Percentiles rank a stretch among this genome's conserved stretches.
phyloP scores from a whole-genome alignment of 495 filamentous ascomycete genomes.

The Pseudevernia furfuracea region DNA sequence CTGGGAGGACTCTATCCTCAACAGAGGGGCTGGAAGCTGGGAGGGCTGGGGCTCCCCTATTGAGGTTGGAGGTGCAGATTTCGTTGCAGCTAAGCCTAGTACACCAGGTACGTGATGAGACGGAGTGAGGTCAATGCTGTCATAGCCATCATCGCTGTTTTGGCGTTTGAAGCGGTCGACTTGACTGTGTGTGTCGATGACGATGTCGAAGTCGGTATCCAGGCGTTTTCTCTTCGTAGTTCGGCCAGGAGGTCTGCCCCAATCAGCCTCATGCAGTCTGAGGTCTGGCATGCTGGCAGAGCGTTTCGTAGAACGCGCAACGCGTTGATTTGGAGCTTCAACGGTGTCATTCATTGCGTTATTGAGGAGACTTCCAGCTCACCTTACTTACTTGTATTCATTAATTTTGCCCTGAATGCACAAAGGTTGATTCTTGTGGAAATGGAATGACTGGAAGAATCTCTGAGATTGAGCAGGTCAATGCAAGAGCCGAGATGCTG shows the following conservation, averaged over 20 bases:
- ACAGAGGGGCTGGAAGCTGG: neutral
- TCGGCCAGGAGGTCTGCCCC: neutral
- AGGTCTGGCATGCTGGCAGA: neutral
- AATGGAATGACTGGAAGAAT: too few relatives aligned
- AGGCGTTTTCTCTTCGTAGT: neutral
- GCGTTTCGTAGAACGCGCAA: neutral
- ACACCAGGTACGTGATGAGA: neutral
- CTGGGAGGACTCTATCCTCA: neutral
- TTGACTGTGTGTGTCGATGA: neutral
- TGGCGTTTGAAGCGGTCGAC: neutral
- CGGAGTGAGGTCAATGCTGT: neutral
- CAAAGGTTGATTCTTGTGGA: too few relatives aligned
- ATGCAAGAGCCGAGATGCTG: too few relatives aligned
- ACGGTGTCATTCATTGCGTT: too few relatives aligned
- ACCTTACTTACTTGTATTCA: too few relatives aligned
- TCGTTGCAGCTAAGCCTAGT: neutral
- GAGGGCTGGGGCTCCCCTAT: neutral
- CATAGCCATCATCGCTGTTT: neutral
- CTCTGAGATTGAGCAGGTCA: too few relatives aligned
- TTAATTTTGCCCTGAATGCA: too few relatives aligned
- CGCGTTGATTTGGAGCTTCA: neutral
- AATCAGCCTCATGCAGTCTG: neutral
- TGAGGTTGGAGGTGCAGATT: too few relatives aligned
- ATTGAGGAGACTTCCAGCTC: too few relatives aligned
- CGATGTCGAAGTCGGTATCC: neutral